Evolutionary conservation across 192 early-diverging fungal genomes (phyloP).

Genomic region (Phlyctochytrium arcticum): DNA sequence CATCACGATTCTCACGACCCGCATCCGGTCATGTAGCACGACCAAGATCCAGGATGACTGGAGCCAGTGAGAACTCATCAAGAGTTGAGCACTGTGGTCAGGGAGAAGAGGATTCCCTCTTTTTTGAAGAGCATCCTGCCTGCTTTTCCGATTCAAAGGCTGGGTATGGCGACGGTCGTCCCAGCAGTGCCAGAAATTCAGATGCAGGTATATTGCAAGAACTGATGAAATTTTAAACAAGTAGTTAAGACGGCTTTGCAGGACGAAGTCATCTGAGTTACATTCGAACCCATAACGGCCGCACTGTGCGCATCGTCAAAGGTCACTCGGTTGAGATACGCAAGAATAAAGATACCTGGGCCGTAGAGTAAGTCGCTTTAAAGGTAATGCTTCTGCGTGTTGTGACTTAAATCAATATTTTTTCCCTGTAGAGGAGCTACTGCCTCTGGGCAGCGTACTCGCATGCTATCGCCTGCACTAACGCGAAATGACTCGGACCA

Average conservation of each 20-base stretch:
- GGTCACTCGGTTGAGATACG: slow-evolving; percentile 13
- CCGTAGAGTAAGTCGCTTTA: background rate
- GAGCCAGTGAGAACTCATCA: no score
- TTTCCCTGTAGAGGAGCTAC: background rate
- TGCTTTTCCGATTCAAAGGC: background rate
- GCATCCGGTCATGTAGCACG: no score
- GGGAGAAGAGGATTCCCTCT: background rate
- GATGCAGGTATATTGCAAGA: background rate
- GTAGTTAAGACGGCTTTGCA: no score
- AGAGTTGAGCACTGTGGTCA: background rate
- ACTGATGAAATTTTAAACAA: no score
- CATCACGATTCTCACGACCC: background rate
- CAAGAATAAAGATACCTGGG: background rate
- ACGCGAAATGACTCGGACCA: background rate
- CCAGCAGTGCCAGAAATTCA: background rate
- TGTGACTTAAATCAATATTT: background rate
- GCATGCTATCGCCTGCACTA: background rate
- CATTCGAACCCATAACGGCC: slow-evolving; percentile 9
- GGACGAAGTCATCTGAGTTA: slow-evolving; percentile 21
- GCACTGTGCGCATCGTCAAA: slow-evolving; percentile 11
- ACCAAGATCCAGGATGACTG: no score
- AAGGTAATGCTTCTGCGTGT: background rate
- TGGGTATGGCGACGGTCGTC: background rate
- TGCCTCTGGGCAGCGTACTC: background rate
- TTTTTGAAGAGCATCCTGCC: background rate